phyloP scores from a whole-genome alignment of 768 basidiomycete species.

The Russula dissimulans region DNA sequence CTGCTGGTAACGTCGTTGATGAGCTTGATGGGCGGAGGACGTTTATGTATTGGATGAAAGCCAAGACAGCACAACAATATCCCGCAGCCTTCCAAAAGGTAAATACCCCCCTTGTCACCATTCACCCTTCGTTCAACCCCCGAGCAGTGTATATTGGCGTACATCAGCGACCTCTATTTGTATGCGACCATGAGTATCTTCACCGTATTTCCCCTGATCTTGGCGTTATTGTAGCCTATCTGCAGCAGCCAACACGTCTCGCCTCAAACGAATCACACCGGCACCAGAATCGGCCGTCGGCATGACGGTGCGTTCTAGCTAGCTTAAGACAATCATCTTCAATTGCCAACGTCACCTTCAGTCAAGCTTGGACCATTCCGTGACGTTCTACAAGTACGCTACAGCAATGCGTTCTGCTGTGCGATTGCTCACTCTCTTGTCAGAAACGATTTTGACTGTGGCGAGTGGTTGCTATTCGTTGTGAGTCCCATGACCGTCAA shows the following conservation, averaged over 20 bases:
- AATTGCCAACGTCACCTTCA: constrained; percentile 22
- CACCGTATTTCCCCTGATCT: constrained; percentile 10
- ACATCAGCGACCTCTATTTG: constrained; percentile 75
- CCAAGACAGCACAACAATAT: constrained; percentile 55
- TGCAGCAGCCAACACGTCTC: constrained; percentile 44
- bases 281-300: constrained; percentile 35
- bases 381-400: constrained; percentile 68
- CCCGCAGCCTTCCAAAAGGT: constrained; percentile 73
- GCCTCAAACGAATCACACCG: constrained; percentile 35
- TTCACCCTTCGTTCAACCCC: background rate
- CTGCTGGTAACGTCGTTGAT: constrained; percentile 36
- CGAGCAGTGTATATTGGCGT: constrained; percentile 63
- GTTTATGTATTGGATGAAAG: constrained; percentile 75
- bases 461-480: constrained; percentile 73
- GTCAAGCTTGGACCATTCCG: constrained; percentile 72
- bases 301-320: constrained; percentile 47
- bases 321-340: background rate
- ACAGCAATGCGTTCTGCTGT: background rate
- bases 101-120: background rate
- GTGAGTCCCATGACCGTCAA: constrained; percentile 32
- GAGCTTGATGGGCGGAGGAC: constrained; percentile 38
- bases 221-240: constrained; percentile 38
- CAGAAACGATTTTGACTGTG: constrained; percentile 67
- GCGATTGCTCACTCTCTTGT: constrained; percentile 3
- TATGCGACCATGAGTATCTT: constrained; percentile 24